Base-by-base conservation (phyloP, 106 monocot species). In the Hemerocallis citrina region DNA sequence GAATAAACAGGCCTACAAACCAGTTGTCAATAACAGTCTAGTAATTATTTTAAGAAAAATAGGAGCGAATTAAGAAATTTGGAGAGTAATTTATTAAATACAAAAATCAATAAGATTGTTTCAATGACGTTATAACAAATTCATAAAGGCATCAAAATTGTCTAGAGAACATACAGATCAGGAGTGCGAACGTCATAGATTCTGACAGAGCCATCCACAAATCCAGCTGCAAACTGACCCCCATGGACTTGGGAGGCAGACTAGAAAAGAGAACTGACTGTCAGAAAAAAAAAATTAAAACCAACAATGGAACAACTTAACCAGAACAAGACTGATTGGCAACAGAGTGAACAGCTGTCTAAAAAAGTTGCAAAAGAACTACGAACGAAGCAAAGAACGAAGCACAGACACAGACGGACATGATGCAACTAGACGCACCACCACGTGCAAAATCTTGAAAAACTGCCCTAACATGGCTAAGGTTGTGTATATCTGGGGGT, bases 161-260 rank as follows among this genome's bases (percentile, higher is more conserved):
- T n/a, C n/a, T n/a, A 27, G 24, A 23, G 16, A 40, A 43, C 83
- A 81, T 74, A 95, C 95, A 74, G 80, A 12, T 83, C 78, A 51
- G 95, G 83, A 57, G 72, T 65, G 37, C 95, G 90, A 30, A 95
- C 55, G 55, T 95, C 95, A 72, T 78, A 95, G 74, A 95, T 69
- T 66, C 83, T 86, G 28, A 95, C 68, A 46, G 73, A 83, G 0
- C 86, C 95, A 84, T 95, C 86, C 17, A 71, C 62, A 69, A 60
- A 86, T 61, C 86, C 86, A 43, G 81, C 71, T 24, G 78, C 71
- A 72, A 86, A 35, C 59, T 81, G 95, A 15, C 95, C 86, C 15
- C 83, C 78, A 57, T 84, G 83, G 33, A 84, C 85, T 68, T 90
- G 86, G 47, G 90, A 95, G 69, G 90, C 84, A 68, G 86, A 86